A percentile compares a stretch with the other conserved stretches of the same genome.
Conservation (phyloP, 1,284 basidiomycete genomes). For the Malassezia globosa region DNA sequence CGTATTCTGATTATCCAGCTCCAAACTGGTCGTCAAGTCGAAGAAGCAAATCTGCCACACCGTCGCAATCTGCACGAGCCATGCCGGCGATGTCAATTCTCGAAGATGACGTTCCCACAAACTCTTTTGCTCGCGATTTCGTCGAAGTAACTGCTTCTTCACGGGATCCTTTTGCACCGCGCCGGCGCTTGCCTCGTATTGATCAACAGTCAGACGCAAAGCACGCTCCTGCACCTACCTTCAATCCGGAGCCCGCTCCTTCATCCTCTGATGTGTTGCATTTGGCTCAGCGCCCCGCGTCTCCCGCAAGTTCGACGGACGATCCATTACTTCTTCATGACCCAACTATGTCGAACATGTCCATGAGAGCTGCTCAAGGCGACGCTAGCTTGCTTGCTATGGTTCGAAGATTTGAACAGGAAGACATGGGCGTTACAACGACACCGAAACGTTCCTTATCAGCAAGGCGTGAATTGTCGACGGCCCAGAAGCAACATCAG, state of each 20-base stretch:
- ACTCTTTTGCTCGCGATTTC: conserved; percentile 5
- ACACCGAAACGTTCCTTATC: conserved; percentile 2
- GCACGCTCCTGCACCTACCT: background rate
- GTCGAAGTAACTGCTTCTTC: background rate
- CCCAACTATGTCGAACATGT: background rate
- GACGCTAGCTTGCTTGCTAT: conserved; percentile 11
- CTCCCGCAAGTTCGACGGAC: conserved; percentile 18
- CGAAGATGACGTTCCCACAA: conserved; percentile 11
- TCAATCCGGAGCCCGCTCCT: background rate
- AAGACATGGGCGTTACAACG: conserved; percentile 5
- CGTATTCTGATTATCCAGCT: conserved; percentile 7
- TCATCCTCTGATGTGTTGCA: too few species aligned
- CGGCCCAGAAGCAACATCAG: too few species aligned
- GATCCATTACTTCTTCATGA: conserved; percentile 16
- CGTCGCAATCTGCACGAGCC: background rate
- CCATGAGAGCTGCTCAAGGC: conserved; percentile 15
- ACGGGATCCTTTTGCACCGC: conserved; percentile 8
- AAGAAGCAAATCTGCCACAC: background rate
- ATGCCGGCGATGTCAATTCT: conserved; percentile 10
- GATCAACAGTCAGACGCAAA: background rate
- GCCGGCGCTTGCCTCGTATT: background rate
- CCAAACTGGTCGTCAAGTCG: conserved; percentile 3
- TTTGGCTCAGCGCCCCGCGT: conserved; percentile 3
- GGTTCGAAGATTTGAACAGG: conserved; percentile 14
- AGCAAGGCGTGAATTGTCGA: background rate